Percentiles rank a stretch among this genome's conserved stretches.
Conservation (phyloP, 1,284 basidiomycete species). For the Ustilago tritici region DNA sequence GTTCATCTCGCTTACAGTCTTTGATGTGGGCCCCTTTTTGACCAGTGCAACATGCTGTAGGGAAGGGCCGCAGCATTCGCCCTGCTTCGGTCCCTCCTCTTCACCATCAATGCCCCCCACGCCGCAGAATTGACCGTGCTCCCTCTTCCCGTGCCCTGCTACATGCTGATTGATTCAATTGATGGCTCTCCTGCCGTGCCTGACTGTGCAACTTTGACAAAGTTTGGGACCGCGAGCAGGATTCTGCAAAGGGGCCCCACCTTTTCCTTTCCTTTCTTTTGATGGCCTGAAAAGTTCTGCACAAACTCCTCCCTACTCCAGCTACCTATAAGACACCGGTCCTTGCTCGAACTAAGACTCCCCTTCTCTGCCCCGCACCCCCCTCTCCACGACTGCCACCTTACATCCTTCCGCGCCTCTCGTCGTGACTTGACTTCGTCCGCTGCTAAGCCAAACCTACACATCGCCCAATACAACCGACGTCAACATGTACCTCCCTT, state of each 20-base stretch:
- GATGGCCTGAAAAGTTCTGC: background rate
- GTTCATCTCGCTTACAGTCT: background rate
- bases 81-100: background rate
- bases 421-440: conserved; percentile 22
- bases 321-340: conserved; percentile 7
- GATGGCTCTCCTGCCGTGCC: background rate
- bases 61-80: background rate
- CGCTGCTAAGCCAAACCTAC: background rate
- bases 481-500: conserved; percentile 39
- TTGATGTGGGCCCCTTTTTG: background rate
- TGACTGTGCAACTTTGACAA: background rate
- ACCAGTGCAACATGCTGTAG: background rate
- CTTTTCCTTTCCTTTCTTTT: conserved; percentile 7
- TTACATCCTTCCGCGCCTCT: background rate
- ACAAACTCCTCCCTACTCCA: background rate
- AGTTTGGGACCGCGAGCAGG: background rate
- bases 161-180: background rate
- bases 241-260: conserved; percentile 19
- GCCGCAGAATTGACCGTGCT: conserved; percentile 2
- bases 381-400: background rate
- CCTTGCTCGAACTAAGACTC: background rate
- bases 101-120: background rate
- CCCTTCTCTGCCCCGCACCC: background rate
- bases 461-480: background rate
- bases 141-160: conserved; percentile 3